Percentiles rank a stretch among this genome's conserved stretches.
These are phyloP conservation scores for Neoboletus magnificus DNA, from an alignment of 768 basidiomycete genomes.

Conservation along the genomic window DNA sequence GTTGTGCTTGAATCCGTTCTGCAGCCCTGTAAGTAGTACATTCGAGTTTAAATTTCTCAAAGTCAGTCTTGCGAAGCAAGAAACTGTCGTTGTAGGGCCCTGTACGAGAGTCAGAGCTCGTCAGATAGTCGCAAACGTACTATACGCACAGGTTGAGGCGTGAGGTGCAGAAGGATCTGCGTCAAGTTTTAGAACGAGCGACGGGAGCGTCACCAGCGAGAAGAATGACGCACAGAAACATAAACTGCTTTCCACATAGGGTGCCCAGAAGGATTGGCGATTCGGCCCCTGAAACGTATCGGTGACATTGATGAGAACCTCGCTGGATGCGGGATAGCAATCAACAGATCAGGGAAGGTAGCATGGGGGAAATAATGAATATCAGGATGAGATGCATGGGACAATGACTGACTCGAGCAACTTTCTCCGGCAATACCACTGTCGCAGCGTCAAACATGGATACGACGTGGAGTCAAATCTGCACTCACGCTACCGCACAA, in stretches of 20 bases:
- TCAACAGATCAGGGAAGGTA: background rate
- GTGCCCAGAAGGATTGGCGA: slow-evolving; percentile 15
- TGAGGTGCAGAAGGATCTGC: background rate
- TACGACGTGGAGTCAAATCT: background rate
- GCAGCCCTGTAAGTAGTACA: background rate
- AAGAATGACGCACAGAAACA: slow-evolving; percentile 21
- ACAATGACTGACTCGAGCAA: slow-evolving; percentile 15
- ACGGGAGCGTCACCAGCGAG: background rate
- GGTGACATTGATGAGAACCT: slow-evolving; percentile 6
- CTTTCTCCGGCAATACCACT: slow-evolving; percentile 23
- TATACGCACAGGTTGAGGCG: slow-evolving; percentile 13
- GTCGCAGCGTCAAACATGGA: background rate
- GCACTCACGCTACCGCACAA: slow-evolving; percentile 42
- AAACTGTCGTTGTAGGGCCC: slow-evolving; percentile 14
- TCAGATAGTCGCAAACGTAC: background rate
- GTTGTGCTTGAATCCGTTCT: background rate
- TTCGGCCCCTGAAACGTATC: background rate
- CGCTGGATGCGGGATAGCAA: slow-evolving; percentile 5
- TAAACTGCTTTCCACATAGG: slow-evolving; percentile 18
- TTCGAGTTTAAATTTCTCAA: slow-evolving; percentile 5
- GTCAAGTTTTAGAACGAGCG: background rate
- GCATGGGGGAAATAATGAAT: background rate
- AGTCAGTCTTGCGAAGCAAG: slow-evolving; percentile 22
- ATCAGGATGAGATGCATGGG: background rate
- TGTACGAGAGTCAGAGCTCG: background rate